These are phyloP conservation scores for Kondoa subrosea DNA, from an alignment of 768 basidiomycete species.

Conservation along the genomic window DNA sequence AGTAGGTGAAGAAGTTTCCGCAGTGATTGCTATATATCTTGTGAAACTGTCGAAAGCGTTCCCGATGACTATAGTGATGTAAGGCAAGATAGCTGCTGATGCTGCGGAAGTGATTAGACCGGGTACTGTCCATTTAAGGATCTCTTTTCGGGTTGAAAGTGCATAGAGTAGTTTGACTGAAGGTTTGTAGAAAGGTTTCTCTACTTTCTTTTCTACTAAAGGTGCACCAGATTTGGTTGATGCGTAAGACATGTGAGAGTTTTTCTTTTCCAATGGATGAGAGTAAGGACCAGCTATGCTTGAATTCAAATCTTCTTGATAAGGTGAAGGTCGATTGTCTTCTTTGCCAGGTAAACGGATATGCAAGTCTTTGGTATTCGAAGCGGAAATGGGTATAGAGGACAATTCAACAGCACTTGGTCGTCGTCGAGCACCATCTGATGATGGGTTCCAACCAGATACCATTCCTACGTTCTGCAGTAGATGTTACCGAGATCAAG, in stretches of 20 bases:
- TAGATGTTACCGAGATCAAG: background rate
- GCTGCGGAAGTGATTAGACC: slow-evolving; percentile 46
- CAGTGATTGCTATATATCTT: slow-evolving; percentile 36
- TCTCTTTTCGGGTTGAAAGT: slow-evolving; percentile 32
- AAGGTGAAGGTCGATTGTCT: background rate
- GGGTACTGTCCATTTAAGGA: slow-evolving; percentile 46
- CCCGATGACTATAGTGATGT: slow-evolving; percentile 70
- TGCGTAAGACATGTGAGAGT: background rate
- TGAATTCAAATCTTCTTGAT: background rate
- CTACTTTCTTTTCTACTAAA: background rate
- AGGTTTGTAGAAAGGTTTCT: slow-evolving; percentile 13
- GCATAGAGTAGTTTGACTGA: slow-evolving; percentile 12
- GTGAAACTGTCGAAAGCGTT: slow-evolving; percentile 59
- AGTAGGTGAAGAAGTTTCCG: slow-evolving; percentile 22
- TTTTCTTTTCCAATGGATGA: background rate
- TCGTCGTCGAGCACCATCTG: background rate
- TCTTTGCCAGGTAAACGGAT: background rate
- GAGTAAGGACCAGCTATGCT: background rate
- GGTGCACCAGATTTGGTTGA: background rate
- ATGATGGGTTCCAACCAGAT: background rate
- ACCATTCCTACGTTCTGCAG: background rate
- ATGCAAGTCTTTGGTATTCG: background rate
- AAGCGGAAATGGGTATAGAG: background rate
- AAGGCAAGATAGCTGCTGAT: slow-evolving; percentile 58
- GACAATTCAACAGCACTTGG: background rate